A percentile compares a stretch with the other conserved stretches of the same genome.
Evolutionary conservation across 2,329 filamentous ascomycete species (phyloP).

Genomic region (Ophidiomyces ophidiicola): DNA sequence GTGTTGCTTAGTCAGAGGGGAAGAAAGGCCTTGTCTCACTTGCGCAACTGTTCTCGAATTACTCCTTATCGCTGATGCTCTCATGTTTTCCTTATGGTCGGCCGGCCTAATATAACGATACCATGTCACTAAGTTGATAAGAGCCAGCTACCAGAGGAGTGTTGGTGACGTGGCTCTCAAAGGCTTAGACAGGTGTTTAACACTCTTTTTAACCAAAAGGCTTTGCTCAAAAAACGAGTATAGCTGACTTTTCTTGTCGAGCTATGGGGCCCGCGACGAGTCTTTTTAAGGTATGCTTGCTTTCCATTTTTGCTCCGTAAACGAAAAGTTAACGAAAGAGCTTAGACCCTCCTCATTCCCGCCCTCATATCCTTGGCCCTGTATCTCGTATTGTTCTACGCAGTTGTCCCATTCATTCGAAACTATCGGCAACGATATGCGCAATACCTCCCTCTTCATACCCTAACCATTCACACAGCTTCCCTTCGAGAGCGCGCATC

Average conservation of each 20-base stretch:
- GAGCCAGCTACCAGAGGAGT: too few species aligned
- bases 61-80: too few species aligned
- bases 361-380: constrained; percentile 57
- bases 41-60: too few species aligned
- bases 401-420: constrained; percentile 56
- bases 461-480: constrained; percentile 41
- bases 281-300: constrained; percentile 10
- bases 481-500: constrained; percentile 39
- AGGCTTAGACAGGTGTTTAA: constrained; percentile 6
- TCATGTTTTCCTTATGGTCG: too few species aligned
- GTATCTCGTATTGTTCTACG: constrained; percentile 54
- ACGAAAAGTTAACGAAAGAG: constrained; percentile 13
- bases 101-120: too few species aligned
- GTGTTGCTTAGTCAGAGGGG: too few species aligned
- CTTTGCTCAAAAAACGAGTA: too few species aligned
- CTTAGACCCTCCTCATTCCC: constrained; percentile 56
- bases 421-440: constrained; percentile 58
- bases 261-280: constrained; percentile 11
- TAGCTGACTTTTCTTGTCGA: background rate
- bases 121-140: too few species aligned
- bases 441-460: constrained; percentile 59
- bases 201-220: background rate
- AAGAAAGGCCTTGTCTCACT: too few species aligned
- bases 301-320: background rate
- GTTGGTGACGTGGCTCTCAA: too few species aligned